Conservation (phyloP, 139 green algal genomes). For the Chlamydomonas sphaeroides region DNA sequence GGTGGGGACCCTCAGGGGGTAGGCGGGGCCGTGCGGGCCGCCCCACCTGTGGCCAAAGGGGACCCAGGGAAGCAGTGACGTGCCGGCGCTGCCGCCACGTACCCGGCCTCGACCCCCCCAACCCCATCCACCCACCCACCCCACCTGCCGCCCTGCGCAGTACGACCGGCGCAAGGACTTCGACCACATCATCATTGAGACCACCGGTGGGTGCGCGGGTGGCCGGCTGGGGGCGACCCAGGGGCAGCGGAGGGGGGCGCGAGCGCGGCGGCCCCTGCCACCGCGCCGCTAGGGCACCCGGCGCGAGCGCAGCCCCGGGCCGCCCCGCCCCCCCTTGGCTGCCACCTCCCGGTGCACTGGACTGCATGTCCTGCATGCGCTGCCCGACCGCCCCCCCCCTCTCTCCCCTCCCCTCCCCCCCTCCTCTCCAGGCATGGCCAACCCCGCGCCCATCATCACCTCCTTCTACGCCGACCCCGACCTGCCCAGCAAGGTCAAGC, state of each 20-base stretch:
- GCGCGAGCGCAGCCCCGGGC: too few species aligned
- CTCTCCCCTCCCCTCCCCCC: not conserved
- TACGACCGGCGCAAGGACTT: conserved; percentile 69
- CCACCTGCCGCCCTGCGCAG: not conserved
- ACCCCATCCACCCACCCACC: not conserved
- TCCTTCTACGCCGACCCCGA: conserved; percentile 89
- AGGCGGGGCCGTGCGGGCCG: not conserved
- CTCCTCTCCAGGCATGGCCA: conserved; percentile 92
- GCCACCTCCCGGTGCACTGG: too few species aligned
- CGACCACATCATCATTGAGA: conserved; percentile 97
- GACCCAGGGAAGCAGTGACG: too few species aligned
- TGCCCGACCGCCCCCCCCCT: not conserved
- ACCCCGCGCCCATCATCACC: conserved; percentile 93
- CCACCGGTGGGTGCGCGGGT: conserved; percentile 67
- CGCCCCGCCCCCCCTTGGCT: too few species aligned
- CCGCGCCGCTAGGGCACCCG: too few species aligned
- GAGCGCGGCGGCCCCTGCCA: too few species aligned
- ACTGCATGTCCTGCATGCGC: too few species aligned
- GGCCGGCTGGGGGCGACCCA: not conserved
- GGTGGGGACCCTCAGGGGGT: not conserved
- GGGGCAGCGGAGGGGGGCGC: not conserved
- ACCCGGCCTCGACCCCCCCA: too few species aligned
- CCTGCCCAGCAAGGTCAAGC: conserved; percentile 64
- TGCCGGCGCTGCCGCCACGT: not conserved
- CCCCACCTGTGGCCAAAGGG: too few species aligned